Conservation (phyloP, 345 rosid genomes). For the Bruguiera sexangula region DNA sequence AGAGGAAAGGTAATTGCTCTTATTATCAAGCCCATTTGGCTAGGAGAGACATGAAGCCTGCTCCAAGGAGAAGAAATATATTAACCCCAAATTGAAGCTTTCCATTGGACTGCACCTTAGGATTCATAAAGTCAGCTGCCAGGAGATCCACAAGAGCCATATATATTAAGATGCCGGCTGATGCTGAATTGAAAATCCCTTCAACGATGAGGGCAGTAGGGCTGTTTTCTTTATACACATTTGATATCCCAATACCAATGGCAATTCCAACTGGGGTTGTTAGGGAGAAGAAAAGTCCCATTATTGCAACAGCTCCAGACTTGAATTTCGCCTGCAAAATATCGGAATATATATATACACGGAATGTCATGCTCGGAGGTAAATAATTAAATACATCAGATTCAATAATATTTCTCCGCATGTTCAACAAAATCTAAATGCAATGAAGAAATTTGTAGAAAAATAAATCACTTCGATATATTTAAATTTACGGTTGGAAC, state of each 20-base stretch:
- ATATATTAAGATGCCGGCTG: slow-evolving; percentile 67
- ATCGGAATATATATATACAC: neutral
- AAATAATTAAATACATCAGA: neutral
- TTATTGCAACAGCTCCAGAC: slow-evolving; percentile 18
- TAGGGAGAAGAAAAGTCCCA: slow-evolving; percentile 58
- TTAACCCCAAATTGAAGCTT: slow-evolving; percentile 39
- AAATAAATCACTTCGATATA: no score
- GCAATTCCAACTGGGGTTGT: slow-evolving; percentile 64
- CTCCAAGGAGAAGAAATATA: slow-evolving; percentile 45
- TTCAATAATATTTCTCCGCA: no score
- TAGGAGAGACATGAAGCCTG: slow-evolving; percentile 54
- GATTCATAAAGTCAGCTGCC: slow-evolving; percentile 57
- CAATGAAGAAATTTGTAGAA: no score
- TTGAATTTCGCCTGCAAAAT: slow-evolving; percentile 37
- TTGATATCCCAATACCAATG: slow-evolving; percentile 49
- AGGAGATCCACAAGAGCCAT: slow-evolving; percentile 73
- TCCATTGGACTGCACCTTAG: slow-evolving; percentile 36
- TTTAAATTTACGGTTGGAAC: no score
- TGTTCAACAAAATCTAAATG: no score
- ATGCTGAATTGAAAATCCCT: slow-evolving; percentile 58
- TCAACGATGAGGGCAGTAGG: slow-evolving; percentile 47
- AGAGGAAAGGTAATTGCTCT: no score
- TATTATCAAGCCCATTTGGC: slow-evolving; percentile 55
- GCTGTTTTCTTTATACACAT: slow-evolving; percentile 45
- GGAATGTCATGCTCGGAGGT: neutral